Evolutionary conservation across 495 filamentous ascomycete genomes (phyloP).

Genomic region (Penicillium daleae): DNA sequence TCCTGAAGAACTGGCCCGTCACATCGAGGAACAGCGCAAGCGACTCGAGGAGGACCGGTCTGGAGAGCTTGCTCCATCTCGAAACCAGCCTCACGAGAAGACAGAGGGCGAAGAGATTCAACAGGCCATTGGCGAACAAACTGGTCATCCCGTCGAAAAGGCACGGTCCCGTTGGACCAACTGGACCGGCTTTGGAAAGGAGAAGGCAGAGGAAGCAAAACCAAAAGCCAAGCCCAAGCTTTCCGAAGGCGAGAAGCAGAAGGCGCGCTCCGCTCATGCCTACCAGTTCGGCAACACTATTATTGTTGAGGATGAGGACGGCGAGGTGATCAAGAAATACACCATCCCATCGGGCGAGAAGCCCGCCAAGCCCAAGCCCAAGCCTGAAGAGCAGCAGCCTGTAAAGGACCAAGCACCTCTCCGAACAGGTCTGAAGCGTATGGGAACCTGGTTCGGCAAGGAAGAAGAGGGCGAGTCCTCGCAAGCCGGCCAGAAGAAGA

Average conservation of each 20-base stretch:
- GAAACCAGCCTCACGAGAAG: slow-evolving; percentile 47
- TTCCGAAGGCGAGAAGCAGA: slow-evolving; percentile 25
- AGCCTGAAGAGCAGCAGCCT: slow-evolving; percentile 26
- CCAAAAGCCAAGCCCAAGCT: slow-evolving; percentile 21
- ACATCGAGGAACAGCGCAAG: slow-evolving; percentile 60
- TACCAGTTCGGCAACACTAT: slow-evolving; percentile 97
- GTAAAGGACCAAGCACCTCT: slow-evolving; percentile 40
- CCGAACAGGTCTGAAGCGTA: slow-evolving; percentile 55
- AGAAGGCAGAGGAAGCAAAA: slow-evolving; percentile 26
- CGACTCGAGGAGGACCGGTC: slow-evolving; percentile 62
- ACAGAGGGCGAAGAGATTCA: slow-evolving; percentile 50
- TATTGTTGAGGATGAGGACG: slow-evolving; percentile 97
- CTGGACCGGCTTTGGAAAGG: slow-evolving; percentile 49
- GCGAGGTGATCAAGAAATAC: slow-evolving; percentile 97
- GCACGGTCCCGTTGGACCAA: slow-evolving; percentile 40
- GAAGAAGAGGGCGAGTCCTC: slow-evolving; percentile 52
- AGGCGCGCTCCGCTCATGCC: slow-evolving; percentile 72
- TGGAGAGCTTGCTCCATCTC: slow-evolving; percentile 46
- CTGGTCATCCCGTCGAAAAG: slow-evolving; percentile 37
- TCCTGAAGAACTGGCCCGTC: slow-evolving; percentile 50
- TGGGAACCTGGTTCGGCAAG: slow-evolving; percentile 67
- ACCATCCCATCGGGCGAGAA: slow-evolving; percentile 65
- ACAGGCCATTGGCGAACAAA: slow-evolving; percentile 35
- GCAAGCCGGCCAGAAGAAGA: slow-evolving; percentile 37
- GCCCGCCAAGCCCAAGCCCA: slow-evolving; percentile 26